phyloP scores from a whole-genome alignment of 2,329 filamentous ascomycete species.

The Scortechinia acanthostroma region DNA sequence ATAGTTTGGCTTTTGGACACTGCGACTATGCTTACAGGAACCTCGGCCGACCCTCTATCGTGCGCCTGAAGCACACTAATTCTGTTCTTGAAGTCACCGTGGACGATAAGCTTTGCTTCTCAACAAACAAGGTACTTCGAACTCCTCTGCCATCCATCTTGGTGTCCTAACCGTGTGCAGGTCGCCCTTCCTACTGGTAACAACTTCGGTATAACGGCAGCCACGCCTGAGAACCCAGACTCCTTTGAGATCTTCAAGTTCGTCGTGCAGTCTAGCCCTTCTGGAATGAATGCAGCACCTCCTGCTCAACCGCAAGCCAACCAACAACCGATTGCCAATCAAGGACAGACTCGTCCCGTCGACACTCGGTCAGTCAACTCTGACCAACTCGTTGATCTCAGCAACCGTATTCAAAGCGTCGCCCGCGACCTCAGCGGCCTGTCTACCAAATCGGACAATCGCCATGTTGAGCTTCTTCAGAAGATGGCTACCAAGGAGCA shows the following conservation, averaged over 20 bases:
- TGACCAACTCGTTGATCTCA: slow-evolving; percentile 76
- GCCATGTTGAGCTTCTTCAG: slow-evolving; percentile 42
- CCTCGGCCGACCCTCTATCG: slow-evolving; percentile 72
- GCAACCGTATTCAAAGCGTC: slow-evolving; percentile 72
- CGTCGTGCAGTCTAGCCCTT: slow-evolving; percentile 32
- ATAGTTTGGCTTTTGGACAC: slow-evolving; percentile 84
- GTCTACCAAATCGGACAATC: slow-evolving; percentile 41
- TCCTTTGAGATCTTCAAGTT: slow-evolving; percentile 92
- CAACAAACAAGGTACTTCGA: slow-evolving; percentile 52
- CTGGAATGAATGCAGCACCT: slow-evolving; percentile 28
- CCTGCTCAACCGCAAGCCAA: slow-evolving; percentile 11
- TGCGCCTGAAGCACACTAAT: slow-evolving; percentile 65
- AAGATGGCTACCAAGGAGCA: slow-evolving; percentile 23
- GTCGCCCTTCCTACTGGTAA: slow-evolving; percentile 75
- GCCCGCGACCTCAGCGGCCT: slow-evolving; percentile 46
- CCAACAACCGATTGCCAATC: slow-evolving; percentile 13
- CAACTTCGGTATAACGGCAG: slow-evolving; percentile 78
- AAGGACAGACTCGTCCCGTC: slow-evolving; percentile 29
- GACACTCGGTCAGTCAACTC: slow-evolving; percentile 30
- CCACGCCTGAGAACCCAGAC: slow-evolving; percentile 84
- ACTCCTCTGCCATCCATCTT: slow-evolving; percentile 15
- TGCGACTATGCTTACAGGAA: slow-evolving; percentile 90
- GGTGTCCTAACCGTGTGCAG: slow-evolving; percentile 22
- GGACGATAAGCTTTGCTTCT: slow-evolving; percentile 77
- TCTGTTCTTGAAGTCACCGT: slow-evolving; percentile 70